These are phyloP conservation scores for Phytopythium vexans DNA, from an alignment of 352 stramenopile species.

Conservation along the genomic window DNA sequence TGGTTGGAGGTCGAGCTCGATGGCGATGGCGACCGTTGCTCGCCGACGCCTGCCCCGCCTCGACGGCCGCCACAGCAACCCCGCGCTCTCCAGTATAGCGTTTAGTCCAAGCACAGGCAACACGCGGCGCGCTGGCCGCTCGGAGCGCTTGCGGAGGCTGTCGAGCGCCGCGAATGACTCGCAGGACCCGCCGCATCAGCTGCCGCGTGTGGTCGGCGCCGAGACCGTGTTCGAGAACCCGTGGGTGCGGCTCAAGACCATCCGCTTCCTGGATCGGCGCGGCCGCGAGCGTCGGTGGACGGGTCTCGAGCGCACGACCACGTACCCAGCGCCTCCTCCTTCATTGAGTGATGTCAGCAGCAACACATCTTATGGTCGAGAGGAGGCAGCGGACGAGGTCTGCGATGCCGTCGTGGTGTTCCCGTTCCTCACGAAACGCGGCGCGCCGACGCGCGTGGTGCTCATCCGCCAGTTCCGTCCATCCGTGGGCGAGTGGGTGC, in stretches of 20 bases:
- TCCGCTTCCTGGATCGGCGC: conserved; percentile 52
- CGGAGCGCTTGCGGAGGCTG: background rate
- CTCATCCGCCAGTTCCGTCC: conserved; percentile 91
- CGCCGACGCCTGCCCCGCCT: too few relatives aligned
- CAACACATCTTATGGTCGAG: background rate
- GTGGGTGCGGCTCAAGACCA: conserved; percentile 63
- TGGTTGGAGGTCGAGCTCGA: too few relatives aligned
- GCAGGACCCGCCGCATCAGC: background rate
- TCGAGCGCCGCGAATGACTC: background rate
- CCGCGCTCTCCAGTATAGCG: background rate
- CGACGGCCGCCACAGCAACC: background rate
- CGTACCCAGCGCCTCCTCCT: conserved; percentile 28
- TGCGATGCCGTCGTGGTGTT: conserved; percentile 78
- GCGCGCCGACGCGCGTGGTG: conserved; percentile 40
- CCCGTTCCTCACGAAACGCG: conserved; percentile 48
- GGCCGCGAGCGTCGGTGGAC: conserved; percentile 58
- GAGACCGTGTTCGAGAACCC: conserved; percentile 62
- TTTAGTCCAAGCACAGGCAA: background rate
- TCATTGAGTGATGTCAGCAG: background rate
- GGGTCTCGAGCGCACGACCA: conserved; percentile 63
- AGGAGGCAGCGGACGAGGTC: background rate
- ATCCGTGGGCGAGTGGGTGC: conserved; percentile 75
- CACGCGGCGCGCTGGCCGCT: background rate
- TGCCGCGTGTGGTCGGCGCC: conserved; percentile 49
- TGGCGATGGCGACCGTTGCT: too few relatives aligned